Conservation (phyloP, 2,329 filamentous ascomycete genomes). For the Penicillium sp. region DNA sequence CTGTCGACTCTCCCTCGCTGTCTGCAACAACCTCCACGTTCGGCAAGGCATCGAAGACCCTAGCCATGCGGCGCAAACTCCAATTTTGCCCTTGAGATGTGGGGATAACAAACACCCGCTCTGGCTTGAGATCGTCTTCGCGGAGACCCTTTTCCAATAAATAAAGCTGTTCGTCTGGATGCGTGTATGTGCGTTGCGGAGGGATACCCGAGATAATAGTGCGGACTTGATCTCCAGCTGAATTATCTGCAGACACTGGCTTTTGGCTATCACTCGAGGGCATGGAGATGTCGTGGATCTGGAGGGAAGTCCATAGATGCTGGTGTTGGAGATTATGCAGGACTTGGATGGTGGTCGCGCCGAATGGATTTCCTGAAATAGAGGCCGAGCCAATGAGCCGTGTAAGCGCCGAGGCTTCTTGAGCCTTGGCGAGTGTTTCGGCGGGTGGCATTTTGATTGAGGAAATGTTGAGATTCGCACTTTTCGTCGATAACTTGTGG, state of each 20-base stretch:
- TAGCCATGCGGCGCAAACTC: conserved; percentile 51
- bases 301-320: conserved; percentile 56
- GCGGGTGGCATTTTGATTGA: conserved; percentile 13
- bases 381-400: conserved; percentile 34
- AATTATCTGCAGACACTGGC: conserved; percentile 1
- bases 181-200: conserved; percentile 55
- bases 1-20: conserved; percentile 4
- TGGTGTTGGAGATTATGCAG: conserved; percentile 60
- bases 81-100: conserved; percentile 55
- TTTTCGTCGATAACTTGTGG: not conserved
- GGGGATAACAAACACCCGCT: conserved; percentile 56
- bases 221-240: conserved; percentile 27
- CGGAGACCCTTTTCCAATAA: conserved; percentile 49
- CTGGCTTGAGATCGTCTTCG: conserved; percentile 44
- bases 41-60: conserved; percentile 52
- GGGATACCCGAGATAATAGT: conserved; percentile 57
- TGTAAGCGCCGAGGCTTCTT: conserved; percentile 38
- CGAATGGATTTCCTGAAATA: conserved; percentile 22
- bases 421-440: conserved; percentile 9
- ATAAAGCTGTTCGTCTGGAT: conserved; percentile 60
- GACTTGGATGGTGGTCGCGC: conserved; percentile 52
- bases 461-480: not conserved
- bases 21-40: conserved; percentile 10
- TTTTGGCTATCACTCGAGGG: not conserved
- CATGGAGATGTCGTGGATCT: conserved; percentile 38